These are phyloP conservation scores for Inonotus obliquus DNA, from an alignment of 1,284 basidiomycete genomes.

Conservation along the genomic window DNA sequence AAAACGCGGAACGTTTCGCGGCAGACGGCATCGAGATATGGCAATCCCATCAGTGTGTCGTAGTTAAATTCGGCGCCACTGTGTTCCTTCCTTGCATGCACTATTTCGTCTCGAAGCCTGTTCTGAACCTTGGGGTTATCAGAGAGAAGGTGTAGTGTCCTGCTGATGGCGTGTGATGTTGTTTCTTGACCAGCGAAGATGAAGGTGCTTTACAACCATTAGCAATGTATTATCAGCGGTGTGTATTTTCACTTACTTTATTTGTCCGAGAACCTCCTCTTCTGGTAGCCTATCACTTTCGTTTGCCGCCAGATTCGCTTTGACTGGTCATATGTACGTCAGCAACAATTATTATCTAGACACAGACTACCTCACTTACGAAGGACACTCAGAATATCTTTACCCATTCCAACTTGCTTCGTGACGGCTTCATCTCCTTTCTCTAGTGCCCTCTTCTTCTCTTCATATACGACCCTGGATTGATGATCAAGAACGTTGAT, in stretches of 20 bases:
- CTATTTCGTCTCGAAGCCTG: conserved; percentile 27
- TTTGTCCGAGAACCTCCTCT: conserved; percentile 30
- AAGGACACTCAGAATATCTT: conserved; percentile 17
- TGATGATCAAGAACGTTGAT: neutral
- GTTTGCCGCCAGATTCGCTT: conserved; percentile 3
- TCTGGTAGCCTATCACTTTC: conserved; percentile 12
- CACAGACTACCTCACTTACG: conserved; percentile 1
- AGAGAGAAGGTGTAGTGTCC: conserved; percentile 28
- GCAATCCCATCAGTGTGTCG: conserved; percentile 30
- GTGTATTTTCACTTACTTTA: neutral
- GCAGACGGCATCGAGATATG: conserved; percentile 36
- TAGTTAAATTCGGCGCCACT: conserved; percentile 27
- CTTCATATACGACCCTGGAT: conserved; percentile 1
- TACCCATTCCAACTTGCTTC: conserved; percentile 9
- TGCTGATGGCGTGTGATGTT: conserved; percentile 25
- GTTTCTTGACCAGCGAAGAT: conserved; percentile 31
- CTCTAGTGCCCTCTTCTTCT: conserved; percentile 5
- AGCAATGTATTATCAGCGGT: conserved; percentile 15
- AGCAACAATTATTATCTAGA: neutral
- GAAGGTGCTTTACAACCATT: conserved; percentile 27
- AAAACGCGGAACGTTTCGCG: conserved; percentile 35
- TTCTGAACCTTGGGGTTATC: conserved; percentile 25
- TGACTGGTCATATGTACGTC: neutral
- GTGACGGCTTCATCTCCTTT: conserved; percentile 8
- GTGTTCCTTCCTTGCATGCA: conserved; percentile 20